Evolutionary conservation across 1,284 basidiomycete species (phyloP).

Genomic region (Rhodotorula mucilaginosa): DNA sequence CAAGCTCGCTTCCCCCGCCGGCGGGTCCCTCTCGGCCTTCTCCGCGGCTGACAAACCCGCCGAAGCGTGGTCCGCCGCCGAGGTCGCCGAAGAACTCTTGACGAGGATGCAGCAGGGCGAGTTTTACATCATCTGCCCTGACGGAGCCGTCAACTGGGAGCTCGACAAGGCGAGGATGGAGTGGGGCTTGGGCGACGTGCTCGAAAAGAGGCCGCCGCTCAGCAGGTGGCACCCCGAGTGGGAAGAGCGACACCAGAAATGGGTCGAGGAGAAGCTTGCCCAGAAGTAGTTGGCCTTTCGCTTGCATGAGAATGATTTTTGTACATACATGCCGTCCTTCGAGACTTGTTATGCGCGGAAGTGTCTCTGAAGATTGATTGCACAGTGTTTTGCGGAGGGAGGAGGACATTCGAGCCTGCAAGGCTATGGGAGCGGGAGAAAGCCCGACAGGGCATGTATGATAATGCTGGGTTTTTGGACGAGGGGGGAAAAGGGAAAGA

Average conservation of each 20-base stretch:
- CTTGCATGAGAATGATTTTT: not conserved
- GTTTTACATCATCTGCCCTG: constrained; percentile 44
- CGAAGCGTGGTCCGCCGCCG: constrained; percentile 37
- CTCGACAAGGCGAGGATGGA: constrained; percentile 41
- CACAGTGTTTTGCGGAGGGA: too few species aligned
- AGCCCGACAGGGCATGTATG: too few species aligned
- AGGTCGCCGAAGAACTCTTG: constrained; percentile 43
- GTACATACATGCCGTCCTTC: not conserved
- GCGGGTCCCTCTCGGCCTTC: not conserved
- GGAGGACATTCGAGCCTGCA: too few species aligned
- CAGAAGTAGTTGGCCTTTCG: constrained; percentile 32
- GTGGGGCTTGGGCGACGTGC: constrained; percentile 40
- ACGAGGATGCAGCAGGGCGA: constrained; percentile 25
- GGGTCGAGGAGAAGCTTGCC: constrained; percentile 33
- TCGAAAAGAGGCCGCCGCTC: constrained; percentile 40
- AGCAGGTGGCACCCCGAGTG: constrained; percentile 43
- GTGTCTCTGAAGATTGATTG: too few species aligned
- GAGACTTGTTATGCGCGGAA: not conserved
- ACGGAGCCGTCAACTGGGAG: constrained; percentile 23
- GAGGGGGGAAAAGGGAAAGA: too few species aligned
- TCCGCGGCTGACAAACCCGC: constrained; percentile 36
- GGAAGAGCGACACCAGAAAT: constrained; percentile 38
- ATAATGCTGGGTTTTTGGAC: too few species aligned
- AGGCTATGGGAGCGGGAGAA: too few species aligned
- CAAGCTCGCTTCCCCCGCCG: constrained; percentile 37